Base-by-base conservation (phyloP, 2,329 filamentous ascomycete genomes). In the Colletotrichum cuscutae region DNA sequence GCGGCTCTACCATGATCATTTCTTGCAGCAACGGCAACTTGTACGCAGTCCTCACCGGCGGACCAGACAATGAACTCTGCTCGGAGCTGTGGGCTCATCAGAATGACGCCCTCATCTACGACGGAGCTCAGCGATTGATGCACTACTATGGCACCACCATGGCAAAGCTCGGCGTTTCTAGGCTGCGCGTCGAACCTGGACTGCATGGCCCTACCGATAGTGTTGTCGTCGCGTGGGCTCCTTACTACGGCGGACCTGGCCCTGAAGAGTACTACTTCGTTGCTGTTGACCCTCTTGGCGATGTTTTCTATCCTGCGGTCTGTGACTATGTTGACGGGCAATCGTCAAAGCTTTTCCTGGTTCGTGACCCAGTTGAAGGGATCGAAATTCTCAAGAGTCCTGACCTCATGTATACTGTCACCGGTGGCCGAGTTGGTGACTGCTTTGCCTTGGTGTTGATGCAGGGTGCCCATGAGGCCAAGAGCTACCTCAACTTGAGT, bases 81-180 rank as follows among this genome's bases (percentile, higher is more conserved):
- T 77, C 74, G 63, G 73, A 74, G 42, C 64, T 77, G 46, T 81
- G 78, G 78, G 72, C 77, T 3, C 69, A 66, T 5, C 69, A 63
- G 15, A 65, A 76, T 0, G 74, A 77, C 12, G 70, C 72, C 6
- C 66, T 80, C 12, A 74, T 77, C 30, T 74, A 61, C 8, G 79
- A 80, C 57, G 78, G 75, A 32, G 68, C 68, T 4, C 64, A 68
- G 7, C 74, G 77, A n/a, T 60, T 79, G 11, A 76, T 82, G 75
- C 79, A 82, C 75, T 82, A 81, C 77, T 82, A 81, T 76, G 73
- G 72, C 22, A 75, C 81, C 69, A 78, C 79, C 65, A 82, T 83
- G 80, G 67, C 67, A 15, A 42, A 42, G 35, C 15, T 65, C 56
- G 5, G 7, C 13, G 13, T 42, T 42, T 79, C 76, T 2, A 79